Base-by-base conservation (phyloP, 306 rosid genomes). In the Sicyos baderoa region DNA sequence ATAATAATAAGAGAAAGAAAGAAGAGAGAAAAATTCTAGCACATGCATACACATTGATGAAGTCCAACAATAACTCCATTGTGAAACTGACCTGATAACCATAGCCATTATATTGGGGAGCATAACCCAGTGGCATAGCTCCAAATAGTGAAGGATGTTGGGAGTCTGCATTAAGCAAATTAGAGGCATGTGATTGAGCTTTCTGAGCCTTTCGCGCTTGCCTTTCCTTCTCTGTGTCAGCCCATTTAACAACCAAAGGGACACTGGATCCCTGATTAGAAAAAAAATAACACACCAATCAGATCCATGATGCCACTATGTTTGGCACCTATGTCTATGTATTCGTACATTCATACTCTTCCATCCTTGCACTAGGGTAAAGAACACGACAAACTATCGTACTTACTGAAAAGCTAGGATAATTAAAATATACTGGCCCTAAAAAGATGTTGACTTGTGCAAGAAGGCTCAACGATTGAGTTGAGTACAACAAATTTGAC, bases 201-300 rank as follows among this genome's bases (percentile, higher is more conserved):
- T 88, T 94, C 77, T 90, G 99, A 73, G 95, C 95, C 80, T 91
- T 87, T 58, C 99, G 96, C 69, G 97, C 99, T 85, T 83, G 95
- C 77, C 96, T 88, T 86, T 94, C 99, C 83, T 94, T 94, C 75
- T 94, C 97, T 40, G 99, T 94, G 77, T 94, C 99, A 50, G 99
- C 99, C 99, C 99, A 94, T 79, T 94, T 94, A 79, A 94, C 99
- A 77, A 94, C 95, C 88, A 94, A 85, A 54, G 99, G 97, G 81
- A 88, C 99, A 79, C 90, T 90, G 23, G 97, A 90, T 80, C 96
- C 97, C 99, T 94, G 70, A 22, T 57, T 62, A 75, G 54, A 49
- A 23, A 73, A 55, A 64, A 80, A 74, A 37, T 74, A 29, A 29
- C 75, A 25, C 68, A 57, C 25, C 45, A 65, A 76, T 83, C 72